Conservation (phyloP, 192 early-diverging fungal species). For the Globomyces pollinis-pini region DNA sequence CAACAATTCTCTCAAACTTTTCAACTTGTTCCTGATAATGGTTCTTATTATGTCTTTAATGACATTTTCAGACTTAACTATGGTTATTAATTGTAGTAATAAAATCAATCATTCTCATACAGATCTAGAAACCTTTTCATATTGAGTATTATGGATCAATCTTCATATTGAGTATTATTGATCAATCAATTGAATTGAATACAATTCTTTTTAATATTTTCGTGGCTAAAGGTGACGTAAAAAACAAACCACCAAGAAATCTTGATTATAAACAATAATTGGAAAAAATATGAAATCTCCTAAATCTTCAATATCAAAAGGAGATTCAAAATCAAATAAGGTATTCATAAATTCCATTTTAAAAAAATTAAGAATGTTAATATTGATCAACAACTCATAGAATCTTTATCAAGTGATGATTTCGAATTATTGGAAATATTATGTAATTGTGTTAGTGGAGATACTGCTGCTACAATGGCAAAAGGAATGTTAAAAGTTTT, state of each 20-base stretch:
- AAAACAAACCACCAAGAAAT: background rate
- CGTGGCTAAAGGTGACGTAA: conserved; percentile 2
- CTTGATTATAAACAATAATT: background rate
- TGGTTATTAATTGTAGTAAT: conserved; percentile 25
- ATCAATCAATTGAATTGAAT: too few relatives aligned
- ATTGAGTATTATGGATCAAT: background rate
- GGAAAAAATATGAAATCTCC: too few relatives aligned
- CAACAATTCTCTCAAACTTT: conserved; percentile 83
- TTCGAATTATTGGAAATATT: conserved; percentile 25
- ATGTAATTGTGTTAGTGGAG: conserved; percentile 31
- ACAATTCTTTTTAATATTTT: too few relatives aligned
- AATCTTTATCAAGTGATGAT: conserved; percentile 24
- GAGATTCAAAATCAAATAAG: too few relatives aligned
- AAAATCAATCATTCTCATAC: background rate
- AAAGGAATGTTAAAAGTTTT: conserved; percentile 30
- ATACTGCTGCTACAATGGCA: conserved; percentile 28
- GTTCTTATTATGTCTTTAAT: conserved; percentile 74
- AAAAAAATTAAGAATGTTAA: conserved; percentile 6
- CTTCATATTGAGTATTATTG: too few relatives aligned
- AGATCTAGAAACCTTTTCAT: background rate
- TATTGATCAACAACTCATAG: conserved; percentile 14
- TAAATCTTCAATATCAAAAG: too few relatives aligned
- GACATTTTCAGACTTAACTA: conserved; percentile 79
- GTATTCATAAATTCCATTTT: too few relatives aligned
- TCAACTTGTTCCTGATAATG: conserved; percentile 66